Evolutionary conservation across 208 protist species (phyloP), one percentile per base, ranked within the genome.

Genomic region (Wallacemonas sp.): DNA sequence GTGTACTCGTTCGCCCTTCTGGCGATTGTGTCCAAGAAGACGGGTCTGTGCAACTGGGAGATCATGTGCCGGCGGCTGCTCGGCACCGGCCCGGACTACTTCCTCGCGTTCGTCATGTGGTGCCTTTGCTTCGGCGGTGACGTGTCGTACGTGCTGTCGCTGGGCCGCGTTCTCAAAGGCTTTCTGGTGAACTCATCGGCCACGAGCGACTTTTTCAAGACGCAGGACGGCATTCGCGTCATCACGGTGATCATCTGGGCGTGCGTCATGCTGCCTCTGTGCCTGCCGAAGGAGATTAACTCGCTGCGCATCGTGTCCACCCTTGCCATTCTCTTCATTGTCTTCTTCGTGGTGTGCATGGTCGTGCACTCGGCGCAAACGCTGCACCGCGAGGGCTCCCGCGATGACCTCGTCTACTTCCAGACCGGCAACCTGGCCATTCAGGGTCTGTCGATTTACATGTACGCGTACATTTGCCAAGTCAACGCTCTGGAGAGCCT

Each of bases 201-300:
- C 28, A 62, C 65, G 1, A 57, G 49, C 5, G 52, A 44, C 7
- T 77, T 67, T 39, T 36, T 77, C 42, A 67, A 72, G 42, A 63
- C 64, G 26, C 32, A 71, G 12, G 29, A 57, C 49, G 49, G 49
- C 49, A 57, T 57, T 22, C 7, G 79, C 36, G 48, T 91, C 5
- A 71, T 94, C 26, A 84, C 81, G 1, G 63, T 63, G 38, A 23
- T 76, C 3, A 65, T 94, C 22, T 94, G 85, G 86, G 57, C 91
- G 18, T 57, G 83, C 29, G 54, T 69, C 36, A 96, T 96, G 77
- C 69, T 91, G 41, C 87, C 91, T 31, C 67, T 94, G 41, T 92
- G 72, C 42, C 73, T 94, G 33, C 86, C 82, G 7, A 87, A 89
- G 71, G 81, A 87, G 65, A 92, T 96, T 71, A 93, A 94, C 75